Evolutionary conservation across 2,329 filamentous ascomycete species (phyloP).

Genomic region (Colletotrichum spinosum): DNA sequence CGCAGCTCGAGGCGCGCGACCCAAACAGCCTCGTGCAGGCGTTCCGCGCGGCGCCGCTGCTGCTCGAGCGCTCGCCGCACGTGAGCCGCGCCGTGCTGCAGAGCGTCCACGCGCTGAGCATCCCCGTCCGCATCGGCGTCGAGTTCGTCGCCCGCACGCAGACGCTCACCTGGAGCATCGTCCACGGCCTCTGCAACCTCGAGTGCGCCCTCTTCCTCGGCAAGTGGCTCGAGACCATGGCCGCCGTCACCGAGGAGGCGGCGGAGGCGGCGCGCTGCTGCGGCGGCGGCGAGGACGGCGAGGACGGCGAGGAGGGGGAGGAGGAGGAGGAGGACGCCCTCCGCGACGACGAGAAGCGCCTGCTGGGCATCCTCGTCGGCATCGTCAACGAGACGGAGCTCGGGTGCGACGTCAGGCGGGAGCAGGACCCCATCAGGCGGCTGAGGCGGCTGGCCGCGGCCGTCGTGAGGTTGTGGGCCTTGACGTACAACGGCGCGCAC

Average conservation of each 20-base stretch:
- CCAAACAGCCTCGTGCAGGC: constrained; percentile 57
- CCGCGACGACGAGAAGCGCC: no score
- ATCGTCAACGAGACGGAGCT: no score
- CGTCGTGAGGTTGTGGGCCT: no score
- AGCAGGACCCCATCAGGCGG: no score
- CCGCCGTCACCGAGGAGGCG: not conserved
- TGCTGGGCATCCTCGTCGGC: no score
- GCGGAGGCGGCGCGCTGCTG: no score
- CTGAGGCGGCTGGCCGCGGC: no score
- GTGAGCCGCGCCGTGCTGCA: constrained; percentile 63
- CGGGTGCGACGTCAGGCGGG: no score
- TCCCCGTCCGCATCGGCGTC: constrained; percentile 64
- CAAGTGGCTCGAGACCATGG: constrained; percentile 50
- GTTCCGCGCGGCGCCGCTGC: constrained; percentile 49
- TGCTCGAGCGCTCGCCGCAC: constrained; percentile 49
- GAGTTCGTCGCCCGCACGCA: constrained; percentile 64
- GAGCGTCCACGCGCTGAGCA: constrained; percentile 65
- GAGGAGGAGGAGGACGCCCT: no score
- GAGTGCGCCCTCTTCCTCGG: constrained; percentile 61
- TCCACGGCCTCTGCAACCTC: constrained; percentile 64
- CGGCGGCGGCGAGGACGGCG: no score
- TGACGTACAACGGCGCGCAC: no score
- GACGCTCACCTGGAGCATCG: constrained; percentile 66
- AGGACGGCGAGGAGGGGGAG: no score
- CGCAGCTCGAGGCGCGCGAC: constrained; percentile 59